Percentiles rank a stretch among this genome's conserved stretches.
phyloP scores from a whole-genome alignment of 306 rosid species.

The Trichosanthes truncata region DNA sequence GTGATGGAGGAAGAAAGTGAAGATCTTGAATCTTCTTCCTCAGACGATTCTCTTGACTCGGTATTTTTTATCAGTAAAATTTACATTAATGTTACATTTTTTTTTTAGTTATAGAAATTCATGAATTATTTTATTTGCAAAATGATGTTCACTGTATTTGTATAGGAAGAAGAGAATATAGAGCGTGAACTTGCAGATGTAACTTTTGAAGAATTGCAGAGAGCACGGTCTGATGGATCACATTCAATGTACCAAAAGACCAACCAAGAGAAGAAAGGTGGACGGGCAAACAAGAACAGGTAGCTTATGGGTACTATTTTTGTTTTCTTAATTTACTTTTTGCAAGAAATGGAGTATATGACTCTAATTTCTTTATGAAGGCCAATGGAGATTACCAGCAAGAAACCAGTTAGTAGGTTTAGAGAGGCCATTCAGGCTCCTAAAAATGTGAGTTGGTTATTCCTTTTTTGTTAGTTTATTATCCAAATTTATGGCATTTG shows the following conservation, averaged over 20 bases:
- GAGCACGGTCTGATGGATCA: constrained; percentile 67
- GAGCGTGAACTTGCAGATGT: constrained; percentile 67
- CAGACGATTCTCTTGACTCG: constrained; percentile 12
- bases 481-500: not conserved
- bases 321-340: not conserved
- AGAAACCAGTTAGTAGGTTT: constrained; percentile 57
- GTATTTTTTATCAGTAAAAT: not conserved
- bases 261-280: constrained; percentile 33
- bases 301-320: constrained; percentile 9
- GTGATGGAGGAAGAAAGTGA: constrained; percentile 13
- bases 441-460: constrained; percentile 42
- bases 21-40: constrained; percentile 15
- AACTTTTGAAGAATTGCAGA: constrained; percentile 77
- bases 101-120: not conserved
- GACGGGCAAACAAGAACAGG: constrained; percentile 80
- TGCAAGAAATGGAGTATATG: constrained; percentile 13
- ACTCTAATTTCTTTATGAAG: constrained; percentile 26
- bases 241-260: constrained; percentile 32
- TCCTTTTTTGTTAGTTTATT: not conserved
- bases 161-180: constrained; percentile 54
- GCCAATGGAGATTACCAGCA: constrained; percentile 88
- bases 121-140: not conserved
- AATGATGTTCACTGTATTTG: not conserved
- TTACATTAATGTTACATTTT: not conserved
- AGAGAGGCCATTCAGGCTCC: constrained; percentile 77